Percentiles rank a stretch among this genome's conserved stretches.
Evolutionary conservation across 306 rosid genomes (phyloP).

Genomic region (Cucurbita argyrosperma): DNA sequence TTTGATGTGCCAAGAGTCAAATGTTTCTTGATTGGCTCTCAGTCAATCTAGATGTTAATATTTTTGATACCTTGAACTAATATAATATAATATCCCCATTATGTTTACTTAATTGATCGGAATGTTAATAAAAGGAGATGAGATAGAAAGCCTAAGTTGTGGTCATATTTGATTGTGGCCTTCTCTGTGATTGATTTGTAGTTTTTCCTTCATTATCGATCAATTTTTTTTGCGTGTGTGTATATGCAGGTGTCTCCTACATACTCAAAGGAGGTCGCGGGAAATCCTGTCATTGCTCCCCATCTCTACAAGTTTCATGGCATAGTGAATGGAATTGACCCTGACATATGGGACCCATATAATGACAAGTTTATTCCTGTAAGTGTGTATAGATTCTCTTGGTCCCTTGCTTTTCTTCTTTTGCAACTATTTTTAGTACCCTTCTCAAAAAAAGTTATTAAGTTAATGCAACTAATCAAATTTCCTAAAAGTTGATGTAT

Average conservation of each 20-base stretch:
- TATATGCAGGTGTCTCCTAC: constrained; percentile 67
- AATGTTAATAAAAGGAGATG: neutral
- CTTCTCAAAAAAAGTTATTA: neutral
- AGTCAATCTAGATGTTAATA: neutral
- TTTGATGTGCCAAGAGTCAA: neutral
- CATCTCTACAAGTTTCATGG: constrained; percentile 86
- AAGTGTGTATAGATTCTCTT: constrained; percentile 23
- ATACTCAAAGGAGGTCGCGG: constrained; percentile 72
- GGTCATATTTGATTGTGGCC: neutral
- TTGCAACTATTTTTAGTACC: neutral
- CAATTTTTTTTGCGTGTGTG: neutral
- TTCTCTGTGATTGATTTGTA: neutral
- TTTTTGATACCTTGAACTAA: neutral
- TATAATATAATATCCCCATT: neutral
- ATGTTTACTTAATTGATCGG: neutral
- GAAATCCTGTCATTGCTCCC: constrained; percentile 55
- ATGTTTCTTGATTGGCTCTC: neutral
- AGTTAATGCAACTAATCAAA: neutral
- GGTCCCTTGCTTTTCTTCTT: neutral
- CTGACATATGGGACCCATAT: constrained; percentile 89
- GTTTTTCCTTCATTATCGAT: neutral
- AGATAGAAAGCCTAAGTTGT: neutral
- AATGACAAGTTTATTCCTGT: constrained; percentile 74
- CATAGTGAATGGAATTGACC: constrained; percentile 91
- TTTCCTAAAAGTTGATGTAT: neutral